A percentile compares a stretch with the other conserved stretches of the same genome.
phyloP scores from a whole-genome alignment of 257 asterid genomes.

The Lycium barbarum region DNA sequence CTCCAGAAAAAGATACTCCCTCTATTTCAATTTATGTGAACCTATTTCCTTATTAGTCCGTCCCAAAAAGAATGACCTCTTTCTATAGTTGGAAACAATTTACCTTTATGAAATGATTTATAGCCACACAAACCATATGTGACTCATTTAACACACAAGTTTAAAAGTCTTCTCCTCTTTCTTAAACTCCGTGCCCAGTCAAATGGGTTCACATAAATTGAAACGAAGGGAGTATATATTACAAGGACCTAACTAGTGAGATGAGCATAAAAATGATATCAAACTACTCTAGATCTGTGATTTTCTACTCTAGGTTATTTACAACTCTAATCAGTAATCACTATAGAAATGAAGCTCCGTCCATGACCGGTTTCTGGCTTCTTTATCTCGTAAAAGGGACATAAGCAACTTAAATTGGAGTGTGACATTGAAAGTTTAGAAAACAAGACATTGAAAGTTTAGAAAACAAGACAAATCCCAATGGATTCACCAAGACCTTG shows the following conservation, averaged over 20 bases:
- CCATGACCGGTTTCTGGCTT: neutral
- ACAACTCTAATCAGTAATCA: neutral
- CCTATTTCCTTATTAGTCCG: too few relatives aligned
- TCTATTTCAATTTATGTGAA: too few relatives aligned
- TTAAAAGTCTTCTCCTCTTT: too few relatives aligned
- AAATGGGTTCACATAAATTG: too few relatives aligned
- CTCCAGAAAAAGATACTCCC: too few relatives aligned
- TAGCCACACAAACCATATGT: too few relatives aligned
- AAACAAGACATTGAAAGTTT: neutral
- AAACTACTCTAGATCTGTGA: neutral
- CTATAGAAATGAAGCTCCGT: neutral
- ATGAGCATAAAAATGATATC: neutral
- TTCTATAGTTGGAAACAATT: too few relatives aligned
- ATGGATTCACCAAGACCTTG: neutral
- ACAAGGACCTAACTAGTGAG: neutral
- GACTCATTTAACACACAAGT: too few relatives aligned
- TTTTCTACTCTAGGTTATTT: neutral
- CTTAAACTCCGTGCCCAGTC: too few relatives aligned
- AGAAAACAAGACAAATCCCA: neutral
- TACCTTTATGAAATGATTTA: too few relatives aligned
- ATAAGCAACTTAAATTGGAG: neutral
- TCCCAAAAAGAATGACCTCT: too few relatives aligned
- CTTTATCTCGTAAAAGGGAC: neutral
- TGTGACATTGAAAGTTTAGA: neutral
- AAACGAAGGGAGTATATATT: neutral